These are phyloP conservation scores for Volvox reticuliferus DNA, from an alignment of 139 green algal genomes.

Conservation along the genomic window DNA sequence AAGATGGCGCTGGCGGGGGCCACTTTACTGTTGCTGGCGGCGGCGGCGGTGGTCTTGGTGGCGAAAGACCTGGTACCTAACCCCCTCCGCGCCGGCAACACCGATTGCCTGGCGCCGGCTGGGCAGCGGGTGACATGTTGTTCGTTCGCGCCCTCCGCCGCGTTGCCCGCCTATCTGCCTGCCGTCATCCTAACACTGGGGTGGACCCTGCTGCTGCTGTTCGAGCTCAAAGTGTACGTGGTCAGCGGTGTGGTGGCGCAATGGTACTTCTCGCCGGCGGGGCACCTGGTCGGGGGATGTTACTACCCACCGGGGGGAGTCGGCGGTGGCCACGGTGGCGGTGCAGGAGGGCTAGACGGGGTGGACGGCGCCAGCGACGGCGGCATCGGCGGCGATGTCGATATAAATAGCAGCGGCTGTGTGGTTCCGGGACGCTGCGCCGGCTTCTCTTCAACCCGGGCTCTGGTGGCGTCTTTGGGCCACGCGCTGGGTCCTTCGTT, in stretches of 20 bases:
- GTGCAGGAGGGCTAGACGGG: background rate
- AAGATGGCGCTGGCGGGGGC: constrained; percentile 14
- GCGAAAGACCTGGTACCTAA: constrained; percentile 34
- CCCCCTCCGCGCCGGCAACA: constrained; percentile 26
- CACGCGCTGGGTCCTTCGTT: constrained; percentile 45
- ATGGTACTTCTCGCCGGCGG: constrained; percentile 31
- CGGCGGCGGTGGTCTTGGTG: background rate
- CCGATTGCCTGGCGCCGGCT: constrained; percentile 6
- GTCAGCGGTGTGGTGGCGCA: constrained; percentile 26
- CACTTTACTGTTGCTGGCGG: background rate
- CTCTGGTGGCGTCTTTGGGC: constrained; percentile 29
- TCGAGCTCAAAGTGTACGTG: constrained; percentile 45
- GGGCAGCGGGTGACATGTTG: constrained; percentile 17
- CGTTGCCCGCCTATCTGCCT: constrained; percentile 26
- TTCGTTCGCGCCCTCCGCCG: background rate
- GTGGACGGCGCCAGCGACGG: background rate
- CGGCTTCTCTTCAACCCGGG: constrained; percentile 2
- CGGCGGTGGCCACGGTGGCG: background rate
- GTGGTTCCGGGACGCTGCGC: background rate
- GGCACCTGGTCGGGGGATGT: background rate
- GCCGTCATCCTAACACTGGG: background rate
- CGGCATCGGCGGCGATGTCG: background rate
- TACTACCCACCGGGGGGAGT: background rate
- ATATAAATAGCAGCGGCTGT: background rate
- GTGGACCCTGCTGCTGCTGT: constrained; percentile 38